phyloP scores from a whole-genome alignment of 2,329 filamentous ascomycete species.

The Verticillium longisporum region DNA sequence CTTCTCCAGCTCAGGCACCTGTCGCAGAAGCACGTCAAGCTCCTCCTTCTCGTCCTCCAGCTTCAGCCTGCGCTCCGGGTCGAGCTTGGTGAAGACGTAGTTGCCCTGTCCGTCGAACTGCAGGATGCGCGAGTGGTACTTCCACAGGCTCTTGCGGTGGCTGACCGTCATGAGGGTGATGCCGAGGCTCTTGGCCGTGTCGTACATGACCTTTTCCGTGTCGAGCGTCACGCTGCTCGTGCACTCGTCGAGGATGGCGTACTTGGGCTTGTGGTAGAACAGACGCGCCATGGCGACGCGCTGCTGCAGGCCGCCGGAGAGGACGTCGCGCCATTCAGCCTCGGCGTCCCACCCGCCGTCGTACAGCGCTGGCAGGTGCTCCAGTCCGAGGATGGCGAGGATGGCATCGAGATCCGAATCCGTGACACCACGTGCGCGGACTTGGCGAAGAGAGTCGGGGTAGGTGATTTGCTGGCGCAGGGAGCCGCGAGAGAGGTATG shows the following conservation, averaged over 20 bases:
- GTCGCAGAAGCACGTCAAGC: constrained; percentile 74
- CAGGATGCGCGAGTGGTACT: constrained; percentile 88
- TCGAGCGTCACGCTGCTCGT: constrained; percentile 93
- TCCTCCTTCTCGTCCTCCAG: constrained; percentile 97
- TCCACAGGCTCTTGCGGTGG: constrained; percentile 87
- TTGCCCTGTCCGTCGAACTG: constrained; percentile 95
- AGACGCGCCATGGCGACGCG: constrained; percentile 92
- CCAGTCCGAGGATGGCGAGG: constrained; percentile 73
- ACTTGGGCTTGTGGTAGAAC: constrained; percentile 88
- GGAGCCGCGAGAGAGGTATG: constrained; percentile 84
- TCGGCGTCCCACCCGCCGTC: constrained; percentile 82
- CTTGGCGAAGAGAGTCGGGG: constrained; percentile 80
- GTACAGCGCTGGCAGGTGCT: constrained; percentile 71
- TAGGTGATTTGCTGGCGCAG: constrained; percentile 97
- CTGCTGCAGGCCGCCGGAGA: constrained; percentile 90
- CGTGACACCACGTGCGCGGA: constrained; percentile 76
- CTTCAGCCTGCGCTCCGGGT: constrained; percentile 76
- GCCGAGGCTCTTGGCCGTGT: constrained; percentile 82
- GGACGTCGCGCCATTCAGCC: constrained; percentile 92
- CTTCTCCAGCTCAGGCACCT: constrained; percentile 82
- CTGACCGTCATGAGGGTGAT: constrained; percentile 97
- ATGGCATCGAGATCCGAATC: constrained; percentile 75
- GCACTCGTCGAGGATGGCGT: constrained; percentile 95
- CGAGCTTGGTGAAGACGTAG: constrained; percentile 82
- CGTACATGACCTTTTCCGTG: constrained; percentile 94